Conservation (phyloP, 108 stramenopile genomes). For the Discostella pseudostelligera region DNA sequence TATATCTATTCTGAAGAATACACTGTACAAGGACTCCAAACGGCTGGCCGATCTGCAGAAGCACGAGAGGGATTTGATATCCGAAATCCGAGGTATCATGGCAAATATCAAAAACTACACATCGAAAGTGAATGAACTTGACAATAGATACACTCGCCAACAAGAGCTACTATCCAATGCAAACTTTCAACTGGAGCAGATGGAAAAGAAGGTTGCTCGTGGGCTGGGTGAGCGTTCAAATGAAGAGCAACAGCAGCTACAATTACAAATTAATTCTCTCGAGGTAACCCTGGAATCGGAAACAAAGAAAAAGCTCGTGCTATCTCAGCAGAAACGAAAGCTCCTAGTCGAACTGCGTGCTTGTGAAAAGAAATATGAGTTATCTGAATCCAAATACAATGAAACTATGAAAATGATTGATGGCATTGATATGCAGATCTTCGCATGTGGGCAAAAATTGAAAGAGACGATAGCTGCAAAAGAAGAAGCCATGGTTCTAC, state of each 20-base stretch:
- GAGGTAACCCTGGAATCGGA: constrained; percentile 53
- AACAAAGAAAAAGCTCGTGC: constrained; percentile 50
- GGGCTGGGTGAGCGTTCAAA: constrained; percentile 77
- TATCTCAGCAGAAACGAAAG: constrained; percentile 57
- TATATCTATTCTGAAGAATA: constrained; percentile 52
- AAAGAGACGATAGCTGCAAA: constrained; percentile 37
- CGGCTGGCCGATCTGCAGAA: constrained; percentile 52
- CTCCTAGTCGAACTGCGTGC: constrained; percentile 62
- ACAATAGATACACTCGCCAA: constrained; percentile 62
- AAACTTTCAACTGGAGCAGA: constrained; percentile 85
- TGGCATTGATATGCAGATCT: constrained; percentile 66
- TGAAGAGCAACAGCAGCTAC: constrained; percentile 71
- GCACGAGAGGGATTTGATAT: constrained; percentile 64
- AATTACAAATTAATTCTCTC: constrained; percentile 54
- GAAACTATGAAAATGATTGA: constrained; percentile 41
- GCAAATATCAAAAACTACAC: constrained; percentile 56
- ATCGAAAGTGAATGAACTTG: constrained; percentile 59
- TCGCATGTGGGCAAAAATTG: constrained; percentile 56
- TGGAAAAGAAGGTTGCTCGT: constrained; percentile 83
- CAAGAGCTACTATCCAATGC: constrained; percentile 79
- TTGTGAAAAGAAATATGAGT: constrained; percentile 42
- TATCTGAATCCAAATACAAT: constrained; percentile 25
- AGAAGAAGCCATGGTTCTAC: constrained; percentile 69
- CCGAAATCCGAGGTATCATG: constrained; percentile 69
- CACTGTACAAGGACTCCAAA: constrained; percentile 63